Percentiles rank a stretch among this genome's conserved stretches.
Conservation (phyloP, 176 grass and related monocot genomes). For the Ensete ventricosum region DNA sequence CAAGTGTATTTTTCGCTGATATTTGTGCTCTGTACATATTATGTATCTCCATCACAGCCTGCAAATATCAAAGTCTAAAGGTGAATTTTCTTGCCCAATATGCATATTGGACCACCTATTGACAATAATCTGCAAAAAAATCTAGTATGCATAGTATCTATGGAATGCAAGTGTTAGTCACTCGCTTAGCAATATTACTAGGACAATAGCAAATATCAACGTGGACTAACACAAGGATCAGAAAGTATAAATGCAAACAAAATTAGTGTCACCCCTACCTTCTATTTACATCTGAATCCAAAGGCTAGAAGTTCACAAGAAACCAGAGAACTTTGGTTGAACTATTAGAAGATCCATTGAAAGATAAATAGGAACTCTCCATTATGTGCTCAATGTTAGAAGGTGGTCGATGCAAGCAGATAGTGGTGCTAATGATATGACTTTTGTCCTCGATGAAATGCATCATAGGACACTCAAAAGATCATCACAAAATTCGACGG, state of each 20-base stretch:
- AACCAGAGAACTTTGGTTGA: too few relatives aligned
- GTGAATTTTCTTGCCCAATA: not conserved
- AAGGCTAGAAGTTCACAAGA: too few relatives aligned
- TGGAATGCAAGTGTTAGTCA: not conserved
- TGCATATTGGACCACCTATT: not conserved
- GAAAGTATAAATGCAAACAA: not conserved
- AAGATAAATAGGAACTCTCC: too few relatives aligned
- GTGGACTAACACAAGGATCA: constrained; percentile 37
- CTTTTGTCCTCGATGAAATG: too few relatives aligned
- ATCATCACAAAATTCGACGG: too few relatives aligned
- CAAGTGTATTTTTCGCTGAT: constrained; percentile 69
- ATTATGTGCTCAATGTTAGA: too few relatives aligned
- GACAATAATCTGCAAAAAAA: not conserved
- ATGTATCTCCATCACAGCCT: constrained; percentile 99
- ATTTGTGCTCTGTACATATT: constrained; percentile 79
- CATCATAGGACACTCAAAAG: too few relatives aligned
- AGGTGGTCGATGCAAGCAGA: too few relatives aligned
- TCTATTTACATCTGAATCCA: too few relatives aligned
- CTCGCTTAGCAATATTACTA: not conserved
- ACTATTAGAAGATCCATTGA: too few relatives aligned
- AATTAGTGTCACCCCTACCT: not conserved
- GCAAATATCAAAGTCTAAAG: constrained; percentile 24
- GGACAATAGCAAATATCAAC: constrained; percentile 11
- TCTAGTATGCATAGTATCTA: not conserved
- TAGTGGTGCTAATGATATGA: too few relatives aligned